phyloP scores from a whole-genome alignment of 495 filamentous ascomycete genomes.

The Trypethelium eluteriae region DNA sequence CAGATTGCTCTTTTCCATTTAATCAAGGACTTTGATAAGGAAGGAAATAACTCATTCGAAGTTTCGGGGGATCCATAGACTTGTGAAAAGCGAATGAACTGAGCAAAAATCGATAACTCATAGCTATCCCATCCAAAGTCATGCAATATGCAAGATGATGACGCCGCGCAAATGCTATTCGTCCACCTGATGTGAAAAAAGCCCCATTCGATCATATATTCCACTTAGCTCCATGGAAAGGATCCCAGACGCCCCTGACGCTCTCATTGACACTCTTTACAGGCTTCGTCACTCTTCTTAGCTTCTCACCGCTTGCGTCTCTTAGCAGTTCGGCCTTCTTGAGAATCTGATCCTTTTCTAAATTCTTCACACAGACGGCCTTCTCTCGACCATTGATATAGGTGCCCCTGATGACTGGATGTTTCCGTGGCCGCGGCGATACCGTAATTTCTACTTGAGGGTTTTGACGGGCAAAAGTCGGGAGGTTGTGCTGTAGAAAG shows the following conservation, averaged over 20 bases:
- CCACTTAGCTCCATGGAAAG: slow-evolving; percentile 60
- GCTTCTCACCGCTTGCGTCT: slow-evolving; percentile 80
- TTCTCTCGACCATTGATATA: slow-evolving; percentile 89
- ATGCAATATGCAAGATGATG: background rate
- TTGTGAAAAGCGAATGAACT: background rate
- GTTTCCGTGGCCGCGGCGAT: slow-evolving; percentile 76
- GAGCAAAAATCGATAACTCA: background rate
- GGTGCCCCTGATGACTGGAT: slow-evolving; percentile 76
- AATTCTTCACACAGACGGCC: slow-evolving; percentile 78
- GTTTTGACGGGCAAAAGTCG: slow-evolving; percentile 66
- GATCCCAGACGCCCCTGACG: slow-evolving; percentile 90
- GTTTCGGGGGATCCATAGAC: too few relatives aligned
- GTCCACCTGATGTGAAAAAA: background rate
- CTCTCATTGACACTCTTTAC: slow-evolving; percentile 82
- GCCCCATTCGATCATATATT: background rate
- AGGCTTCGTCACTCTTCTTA: slow-evolving; percentile 69
- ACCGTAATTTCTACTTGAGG: slow-evolving; percentile 88
- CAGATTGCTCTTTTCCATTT: too few relatives aligned
- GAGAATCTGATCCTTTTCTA: slow-evolving; percentile 70
- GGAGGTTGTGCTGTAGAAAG: slow-evolving; percentile 70
- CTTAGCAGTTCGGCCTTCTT: slow-evolving; percentile 73
- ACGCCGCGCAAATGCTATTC: slow-evolving; percentile 5
- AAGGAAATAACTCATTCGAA: too few relatives aligned
- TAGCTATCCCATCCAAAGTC: background rate
- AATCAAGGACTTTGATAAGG: too few relatives aligned